Evolutionary conservation across 2,329 filamentous ascomycete species (phyloP).

Genomic region (Arachnomyces sp.): DNA sequence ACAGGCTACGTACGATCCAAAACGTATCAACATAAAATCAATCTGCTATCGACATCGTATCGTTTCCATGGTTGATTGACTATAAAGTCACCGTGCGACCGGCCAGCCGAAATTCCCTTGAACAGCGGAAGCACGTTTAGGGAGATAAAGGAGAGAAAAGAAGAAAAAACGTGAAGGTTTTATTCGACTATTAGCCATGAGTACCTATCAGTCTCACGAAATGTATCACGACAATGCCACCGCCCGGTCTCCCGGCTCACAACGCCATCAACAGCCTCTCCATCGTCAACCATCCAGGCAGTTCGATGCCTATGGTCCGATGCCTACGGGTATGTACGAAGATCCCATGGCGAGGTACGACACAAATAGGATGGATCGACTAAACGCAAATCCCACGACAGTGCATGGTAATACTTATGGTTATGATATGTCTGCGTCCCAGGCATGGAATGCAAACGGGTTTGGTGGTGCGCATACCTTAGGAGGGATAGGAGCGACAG

Average conservation of each 20-base stretch:
- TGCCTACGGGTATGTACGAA: constrained; percentile 66
- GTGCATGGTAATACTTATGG: constrained; percentile 53
- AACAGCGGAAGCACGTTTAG: no score
- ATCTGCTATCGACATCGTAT: no score
- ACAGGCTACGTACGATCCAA: no score
- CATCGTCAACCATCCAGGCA: constrained; percentile 69
- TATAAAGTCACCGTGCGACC: no score
- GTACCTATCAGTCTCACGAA: constrained; percentile 26
- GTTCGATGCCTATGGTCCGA: constrained; percentile 64
- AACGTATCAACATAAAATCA: no score
- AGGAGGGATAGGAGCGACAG: constrained; percentile 52
- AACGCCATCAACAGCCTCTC: constrained; percentile 58
- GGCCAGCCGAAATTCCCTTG: no score
- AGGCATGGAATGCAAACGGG: constrained; percentile 72
- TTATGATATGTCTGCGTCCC: constrained; percentile 61
- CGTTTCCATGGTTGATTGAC: no score
- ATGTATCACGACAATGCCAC: constrained; percentile 64
- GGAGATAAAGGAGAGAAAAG: no score
- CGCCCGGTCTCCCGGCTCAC: constrained; percentile 67
- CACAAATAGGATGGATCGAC: constrained; percentile 49
- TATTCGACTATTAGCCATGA: constrained; percentile 18
- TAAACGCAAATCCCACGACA: constrained; percentile 40
- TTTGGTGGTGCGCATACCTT: constrained; percentile 61
- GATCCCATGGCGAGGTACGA: constrained; percentile 54
- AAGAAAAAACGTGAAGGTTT: no score